Conservation (phyloP, 768 basidiomycete genomes). For the Tricholoma terreum region DNA sequence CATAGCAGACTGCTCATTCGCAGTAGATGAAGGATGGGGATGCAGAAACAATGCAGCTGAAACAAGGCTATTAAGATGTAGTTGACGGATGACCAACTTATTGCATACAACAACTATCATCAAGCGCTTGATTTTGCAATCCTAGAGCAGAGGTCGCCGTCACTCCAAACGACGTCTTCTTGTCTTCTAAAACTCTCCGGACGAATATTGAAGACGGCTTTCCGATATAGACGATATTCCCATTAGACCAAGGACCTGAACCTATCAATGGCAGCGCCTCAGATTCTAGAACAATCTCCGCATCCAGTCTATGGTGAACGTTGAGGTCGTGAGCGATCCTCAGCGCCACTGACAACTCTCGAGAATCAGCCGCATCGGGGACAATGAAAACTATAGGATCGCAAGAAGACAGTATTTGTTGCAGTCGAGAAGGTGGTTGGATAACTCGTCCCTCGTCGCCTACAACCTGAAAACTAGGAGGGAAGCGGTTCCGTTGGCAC, state of each 20-base stretch:
- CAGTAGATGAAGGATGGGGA: conserved; percentile 47
- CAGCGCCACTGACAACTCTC: conserved; percentile 52
- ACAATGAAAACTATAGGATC: conserved; percentile 58
- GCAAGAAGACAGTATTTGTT: conserved; percentile 55
- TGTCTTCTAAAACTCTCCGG: conserved; percentile 27
- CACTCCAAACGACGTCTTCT: conserved; percentile 31
- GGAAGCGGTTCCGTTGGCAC: background rate
- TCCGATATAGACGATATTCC: conserved; percentile 63
- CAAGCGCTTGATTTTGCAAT: conserved; percentile 25
- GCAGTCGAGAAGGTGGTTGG: conserved; percentile 54
- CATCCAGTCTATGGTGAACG: conserved; percentile 67
- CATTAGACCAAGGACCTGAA: conserved; percentile 24
- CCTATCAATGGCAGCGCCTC: conserved; percentile 29
- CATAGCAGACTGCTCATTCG: conserved; percentile 21
- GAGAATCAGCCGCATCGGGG: conserved; percentile 28
- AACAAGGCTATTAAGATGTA: conserved; percentile 12
- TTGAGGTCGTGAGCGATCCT: conserved; percentile 68
- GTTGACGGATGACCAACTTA: background rate
- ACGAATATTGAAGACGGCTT: conserved; percentile 33
- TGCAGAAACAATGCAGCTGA: conserved; percentile 62
- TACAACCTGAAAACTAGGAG: conserved; percentile 1
- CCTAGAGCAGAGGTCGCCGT: conserved; percentile 20
- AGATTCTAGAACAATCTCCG: conserved; percentile 49
- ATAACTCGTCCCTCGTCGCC: background rate
- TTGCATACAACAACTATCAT: conserved; percentile 8